Conservation (phyloP, 2,329 filamentous ascomycete species). For the Trichoderma koningiopsis region DNA sequence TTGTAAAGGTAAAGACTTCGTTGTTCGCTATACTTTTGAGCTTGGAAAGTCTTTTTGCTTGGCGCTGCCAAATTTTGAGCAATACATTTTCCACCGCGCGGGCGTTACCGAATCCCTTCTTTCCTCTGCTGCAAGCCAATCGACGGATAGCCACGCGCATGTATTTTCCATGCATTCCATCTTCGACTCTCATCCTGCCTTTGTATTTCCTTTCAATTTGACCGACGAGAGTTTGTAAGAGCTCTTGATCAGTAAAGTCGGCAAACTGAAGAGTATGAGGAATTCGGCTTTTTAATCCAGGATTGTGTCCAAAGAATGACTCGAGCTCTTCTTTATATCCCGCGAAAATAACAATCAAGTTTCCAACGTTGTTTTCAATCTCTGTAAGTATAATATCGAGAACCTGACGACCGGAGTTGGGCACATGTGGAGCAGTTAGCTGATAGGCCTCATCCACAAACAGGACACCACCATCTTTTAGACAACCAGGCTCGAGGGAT, state of each 20-base stretch:
- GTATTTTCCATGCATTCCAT: neutral
- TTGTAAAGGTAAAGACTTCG: neutral
- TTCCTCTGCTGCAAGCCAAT: neutral
- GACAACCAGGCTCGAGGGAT: neutral
- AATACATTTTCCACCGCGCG: conserved; percentile 3
- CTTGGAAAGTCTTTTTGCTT: neutral
- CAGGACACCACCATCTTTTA: neutral
- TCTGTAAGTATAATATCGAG: conserved; percentile 3
- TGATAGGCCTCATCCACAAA: conserved; percentile 16
- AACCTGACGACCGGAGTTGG: neutral
- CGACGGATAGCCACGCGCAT: neutral
- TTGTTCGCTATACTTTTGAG: neutral
- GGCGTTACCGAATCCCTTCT: conserved; percentile 5
- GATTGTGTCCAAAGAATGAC: conserved; percentile 5
- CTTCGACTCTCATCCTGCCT: neutral
- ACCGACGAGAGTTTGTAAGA: neutral
- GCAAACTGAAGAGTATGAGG: neutral
- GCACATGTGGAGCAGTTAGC: neutral
- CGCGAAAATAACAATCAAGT: neutral
- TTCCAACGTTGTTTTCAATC: neutral
- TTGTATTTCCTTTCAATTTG: conserved; percentile 4
- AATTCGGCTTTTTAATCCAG: conserved; percentile 15
- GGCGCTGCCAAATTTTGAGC: conserved; percentile 2
- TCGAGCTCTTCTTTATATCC: conserved; percentile 12
- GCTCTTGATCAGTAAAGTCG: neutral